Conservation (phyloP, 2,329 filamentous ascomycete species). For the Didymella glomerata region DNA sequence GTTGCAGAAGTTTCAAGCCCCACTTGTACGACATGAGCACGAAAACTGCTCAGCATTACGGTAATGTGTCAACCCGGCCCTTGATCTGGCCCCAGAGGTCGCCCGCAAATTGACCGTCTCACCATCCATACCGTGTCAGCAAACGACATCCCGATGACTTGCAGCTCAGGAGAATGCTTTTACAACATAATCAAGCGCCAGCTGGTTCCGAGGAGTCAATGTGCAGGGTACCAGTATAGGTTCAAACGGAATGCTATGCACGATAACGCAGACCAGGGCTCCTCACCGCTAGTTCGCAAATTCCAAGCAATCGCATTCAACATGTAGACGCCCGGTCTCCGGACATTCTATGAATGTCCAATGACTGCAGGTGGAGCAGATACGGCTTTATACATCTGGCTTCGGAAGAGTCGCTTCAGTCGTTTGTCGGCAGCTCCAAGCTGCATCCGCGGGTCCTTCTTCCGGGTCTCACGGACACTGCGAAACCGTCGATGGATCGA, state of each 20-base stretch:
- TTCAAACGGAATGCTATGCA: not conserved
- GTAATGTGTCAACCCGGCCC: no score
- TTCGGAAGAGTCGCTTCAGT: no score
- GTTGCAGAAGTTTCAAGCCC: not conserved
- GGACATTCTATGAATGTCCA: not conserved
- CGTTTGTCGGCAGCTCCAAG: no score
- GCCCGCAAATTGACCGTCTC: no score
- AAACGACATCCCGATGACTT: not conserved
- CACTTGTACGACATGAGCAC: slow-evolving; percentile 3
- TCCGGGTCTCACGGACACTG: no score
- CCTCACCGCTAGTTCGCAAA: not conserved
- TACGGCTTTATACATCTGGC: no score
- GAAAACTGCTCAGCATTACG: not conserved
- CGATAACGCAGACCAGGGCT: not conserved
- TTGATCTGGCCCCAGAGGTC: no score
- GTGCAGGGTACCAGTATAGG: not conserved
- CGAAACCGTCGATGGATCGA: no score
- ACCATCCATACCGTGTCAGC: not conserved
- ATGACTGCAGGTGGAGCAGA: not conserved
- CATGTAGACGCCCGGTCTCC: no score
- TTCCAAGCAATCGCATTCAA: not conserved
- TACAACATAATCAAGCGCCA: not conserved
- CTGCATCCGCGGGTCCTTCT: no score
- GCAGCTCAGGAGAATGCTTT: not conserved
- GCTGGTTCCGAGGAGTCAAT: not conserved